phyloP scores from a whole-genome alignment of 805 yeast genomes.

The Saturnispora gosingensis region DNA sequence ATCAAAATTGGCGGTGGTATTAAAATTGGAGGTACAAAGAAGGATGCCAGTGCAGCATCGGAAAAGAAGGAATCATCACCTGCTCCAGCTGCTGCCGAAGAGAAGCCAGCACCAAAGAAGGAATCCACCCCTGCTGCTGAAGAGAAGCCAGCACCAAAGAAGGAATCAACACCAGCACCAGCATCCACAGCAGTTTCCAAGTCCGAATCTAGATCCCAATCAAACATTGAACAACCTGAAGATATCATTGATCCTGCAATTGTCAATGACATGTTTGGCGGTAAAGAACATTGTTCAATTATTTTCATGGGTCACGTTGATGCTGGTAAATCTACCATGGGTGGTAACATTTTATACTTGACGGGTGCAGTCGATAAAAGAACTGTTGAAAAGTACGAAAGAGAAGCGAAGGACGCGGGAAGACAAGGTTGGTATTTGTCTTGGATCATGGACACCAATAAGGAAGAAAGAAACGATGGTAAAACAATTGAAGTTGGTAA shows the following conservation, averaged over 20 bases:
- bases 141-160: conserved; percentile 10
- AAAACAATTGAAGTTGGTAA: conserved; percentile 98
- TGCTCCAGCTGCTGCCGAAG: conserved; percentile 25
- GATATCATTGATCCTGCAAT: conserved; percentile 79
- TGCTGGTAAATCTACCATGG: conserved; percentile 99
- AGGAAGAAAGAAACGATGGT: conserved; percentile 98
- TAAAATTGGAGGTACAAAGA: conserved; percentile 30
- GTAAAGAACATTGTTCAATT: conserved; percentile 93
- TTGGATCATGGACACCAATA: conserved; percentile 99
- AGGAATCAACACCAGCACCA: conserved; percentile 5
- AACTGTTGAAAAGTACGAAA: conserved; percentile 94
- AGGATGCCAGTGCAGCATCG: conserved; percentile 24
- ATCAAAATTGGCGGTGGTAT: conserved; percentile 30
- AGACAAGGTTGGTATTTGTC: conserved; percentile 99
- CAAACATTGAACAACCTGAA: conserved; percentile 58
- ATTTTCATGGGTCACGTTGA: conserved; percentile 99
- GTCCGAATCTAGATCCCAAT: conserved; percentile 15
- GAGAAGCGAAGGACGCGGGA: conserved; percentile 98
- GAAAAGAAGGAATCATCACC: conserved; percentile 12
- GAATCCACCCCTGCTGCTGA: conserved; percentile 17
- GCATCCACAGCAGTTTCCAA: conserved; percentile 10
- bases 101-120: conserved; percentile 18
- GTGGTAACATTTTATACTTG: conserved; percentile 87
- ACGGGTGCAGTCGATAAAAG: conserved; percentile 98
- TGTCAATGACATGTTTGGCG: conserved; percentile 89